Conservation (phyloP, 306 rosid species). For the Myrica gale region DNA sequence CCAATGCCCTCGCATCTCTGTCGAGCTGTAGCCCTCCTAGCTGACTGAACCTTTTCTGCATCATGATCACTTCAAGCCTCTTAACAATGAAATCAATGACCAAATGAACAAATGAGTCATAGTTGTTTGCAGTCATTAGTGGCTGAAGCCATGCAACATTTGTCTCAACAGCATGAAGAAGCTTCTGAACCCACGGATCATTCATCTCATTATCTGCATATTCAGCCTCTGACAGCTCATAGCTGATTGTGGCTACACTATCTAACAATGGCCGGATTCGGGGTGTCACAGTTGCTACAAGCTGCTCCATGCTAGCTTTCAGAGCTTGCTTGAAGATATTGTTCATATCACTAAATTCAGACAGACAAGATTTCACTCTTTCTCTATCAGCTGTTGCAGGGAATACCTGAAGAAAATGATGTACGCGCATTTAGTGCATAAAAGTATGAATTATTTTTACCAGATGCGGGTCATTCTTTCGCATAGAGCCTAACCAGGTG, state of each 20-base stretch:
- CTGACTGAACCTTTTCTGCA: conserved; percentile 93
- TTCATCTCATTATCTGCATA: conserved; percentile 94
- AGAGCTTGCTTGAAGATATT: conserved; percentile 85
- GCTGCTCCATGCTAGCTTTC: conserved; percentile 77
- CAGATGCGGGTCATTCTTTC: background rate
- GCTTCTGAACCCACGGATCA: conserved; percentile 98
- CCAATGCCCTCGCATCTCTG: conserved; percentile 89
- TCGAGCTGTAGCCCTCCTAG: conserved; percentile 98
- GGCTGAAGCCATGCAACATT: conserved; percentile 87
- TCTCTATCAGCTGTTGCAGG: conserved; percentile 81
- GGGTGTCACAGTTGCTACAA: conserved; percentile 75
- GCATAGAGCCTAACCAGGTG: background rate
- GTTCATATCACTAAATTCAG: conserved; percentile 84
- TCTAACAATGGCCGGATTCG: conserved; percentile 80
- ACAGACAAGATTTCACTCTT: conserved; percentile 85
- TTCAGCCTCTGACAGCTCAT: conserved; percentile 85
- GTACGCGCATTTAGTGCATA: conserved; percentile 11
- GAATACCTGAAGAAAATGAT: conserved; percentile 54
- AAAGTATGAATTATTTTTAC: conserved; percentile 5
- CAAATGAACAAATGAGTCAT: conserved; percentile 76
- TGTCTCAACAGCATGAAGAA: conserved; percentile 86
- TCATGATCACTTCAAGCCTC: conserved; percentile 95
- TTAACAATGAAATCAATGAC: conserved; percentile 82
- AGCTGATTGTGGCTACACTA: conserved; percentile 77
- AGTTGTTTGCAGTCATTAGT: conserved; percentile 83